phyloP scores from a whole-genome alignment of 1,139 yeast genomes.

The Kodamaea alishanica region DNA sequence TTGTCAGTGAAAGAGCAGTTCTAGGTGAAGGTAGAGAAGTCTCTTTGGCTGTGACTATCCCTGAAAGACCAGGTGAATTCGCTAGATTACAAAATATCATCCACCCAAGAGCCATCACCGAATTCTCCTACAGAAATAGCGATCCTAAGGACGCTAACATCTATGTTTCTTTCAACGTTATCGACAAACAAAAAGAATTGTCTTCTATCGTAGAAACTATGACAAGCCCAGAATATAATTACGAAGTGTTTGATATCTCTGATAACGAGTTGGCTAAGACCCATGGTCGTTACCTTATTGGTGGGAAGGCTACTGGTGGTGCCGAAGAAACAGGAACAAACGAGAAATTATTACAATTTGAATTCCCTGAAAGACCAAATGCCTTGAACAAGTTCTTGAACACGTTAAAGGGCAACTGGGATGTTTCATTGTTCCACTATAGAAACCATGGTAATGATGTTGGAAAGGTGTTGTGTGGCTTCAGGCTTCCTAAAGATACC shows the following conservation, averaged over 20 bases:
- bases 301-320: conserved; percentile 66
- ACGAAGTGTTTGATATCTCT: conserved; percentile 77
- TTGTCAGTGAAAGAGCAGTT: conserved; percentile 97
- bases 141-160: conserved; percentile 64
- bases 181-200: conserved; percentile 60
- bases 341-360: conserved; percentile 79
- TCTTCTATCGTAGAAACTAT: conserved; percentile 36
- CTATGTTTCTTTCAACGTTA: conserved; percentile 82
- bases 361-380: conserved; percentile 97
- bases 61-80: conserved; percentile 91
- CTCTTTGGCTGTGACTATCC: conserved; percentile 83
- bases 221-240: conserved; percentile 40
- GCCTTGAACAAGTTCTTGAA: conserved; percentile 79
- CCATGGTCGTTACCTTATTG: conserved; percentile 93
- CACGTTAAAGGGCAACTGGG: conserved; percentile 76
- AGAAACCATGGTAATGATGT: conserved; percentile 96
- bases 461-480: conserved; percentile 87
- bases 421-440: conserved; percentile 89
- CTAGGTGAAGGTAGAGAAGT: conserved; percentile 97
- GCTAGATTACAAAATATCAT: conserved; percentile 67
- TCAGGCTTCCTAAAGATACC: conserved; percentile 76
- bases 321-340: conserved; percentile 43
- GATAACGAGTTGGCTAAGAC: conserved; percentile 92
- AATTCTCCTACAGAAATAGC: conserved; percentile 80
- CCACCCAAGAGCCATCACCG: conserved; percentile 87